Conservation (phyloP, 345 rosid genomes). For the Firmiana major region DNA sequence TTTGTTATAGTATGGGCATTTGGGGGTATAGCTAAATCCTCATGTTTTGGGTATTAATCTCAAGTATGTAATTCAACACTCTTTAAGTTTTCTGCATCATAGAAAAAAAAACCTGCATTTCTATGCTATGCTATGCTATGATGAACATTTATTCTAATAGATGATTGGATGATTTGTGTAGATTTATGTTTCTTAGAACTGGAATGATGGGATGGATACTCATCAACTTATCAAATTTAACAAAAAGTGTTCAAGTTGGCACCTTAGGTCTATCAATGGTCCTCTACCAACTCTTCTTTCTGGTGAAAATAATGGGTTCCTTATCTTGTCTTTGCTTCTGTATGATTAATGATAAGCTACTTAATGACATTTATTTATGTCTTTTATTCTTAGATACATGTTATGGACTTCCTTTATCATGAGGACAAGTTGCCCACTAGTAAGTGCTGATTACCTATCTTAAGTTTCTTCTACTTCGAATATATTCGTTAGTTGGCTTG, state of each 20-base stretch:
- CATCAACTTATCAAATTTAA: slow-evolving; percentile 73
- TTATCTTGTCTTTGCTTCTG: no score
- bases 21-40: slow-evolving; percentile 87
- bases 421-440: slow-evolving; percentile 86
- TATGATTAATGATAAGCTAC: background rate
- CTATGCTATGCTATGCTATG: background rate
- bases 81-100: background rate
- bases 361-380: slow-evolving; percentile 47
- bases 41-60: slow-evolving; percentile 73
- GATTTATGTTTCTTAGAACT: slow-evolving; percentile 87
- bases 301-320: slow-evolving; percentile 38
- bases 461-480: no score
- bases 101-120: background rate
- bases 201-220: slow-evolving; percentile 97
- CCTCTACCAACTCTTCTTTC: slow-evolving; percentile 70
- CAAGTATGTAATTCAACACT: slow-evolving; percentile 51
- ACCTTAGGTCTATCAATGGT: slow-evolving; percentile 59
- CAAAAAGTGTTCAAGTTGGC: slow-evolving; percentile 54
- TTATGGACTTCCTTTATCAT: slow-evolving; percentile 66
- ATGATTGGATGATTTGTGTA: slow-evolving; percentile 23
- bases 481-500: no score
- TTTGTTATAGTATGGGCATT: slow-evolving; percentile 61
- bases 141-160: slow-evolving; percentile 7
- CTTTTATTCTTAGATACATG: slow-evolving; percentile 53
- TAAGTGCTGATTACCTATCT: slow-evolving; percentile 43